Base-by-base conservation (phyloP, 192 early-diverging fungal genomes). In the Backusella psychrophila region DNA sequence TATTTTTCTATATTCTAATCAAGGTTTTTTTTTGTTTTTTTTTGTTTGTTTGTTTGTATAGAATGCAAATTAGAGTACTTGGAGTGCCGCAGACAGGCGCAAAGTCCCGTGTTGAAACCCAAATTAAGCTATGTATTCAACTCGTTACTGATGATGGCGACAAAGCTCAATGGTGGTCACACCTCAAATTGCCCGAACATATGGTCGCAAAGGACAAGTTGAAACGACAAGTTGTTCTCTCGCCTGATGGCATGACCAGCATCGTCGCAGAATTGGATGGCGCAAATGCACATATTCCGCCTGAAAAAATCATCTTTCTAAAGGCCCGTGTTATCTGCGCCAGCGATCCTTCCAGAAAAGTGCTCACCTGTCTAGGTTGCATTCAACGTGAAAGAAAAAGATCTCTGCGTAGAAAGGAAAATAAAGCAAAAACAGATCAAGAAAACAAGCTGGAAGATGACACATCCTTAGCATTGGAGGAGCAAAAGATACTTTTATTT, bases 21-120 rank as follows among this genome's bases (percentile, higher is more conserved):
- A n/a, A 44, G 6, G 66, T 34, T 34, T 74, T n/a, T 49, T n/a
- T n/a, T n/a, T n/a, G n/a, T n/a, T n/a, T n/a, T n/a, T n/a, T n/a
- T n/a, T n/a, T n/a, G n/a, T n/a, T 15, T 72, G 44, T 63, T 34
- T 70, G 41, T 49, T 15, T 72, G 44, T 63, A 44, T 34, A 80
- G 75, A 36, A 66, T 80, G 70, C 79, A 80, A 73, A 82, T 82
- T 44, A 56, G 75, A 15, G 77, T 82, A 6, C 35, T 82, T 11
- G 88, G 88, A 29, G 82, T 90, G 44, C 84, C 86, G n/a, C 77
- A 78, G 66, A 78, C 81, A 46, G 89, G 89, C 39, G 93, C 93
- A 49, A 95, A 96, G 79, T 96, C 94, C 12, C 84, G 96, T 8
- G 96, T 97, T 33, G 96, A 98, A 83, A 98, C 97, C 21, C 97